A percentile compares a stretch with the other conserved stretches of the same genome.
These are phyloP conservation scores for Eutypa lata DNA, from an alignment of 2,329 filamentous ascomycete genomes.

Conservation along the genomic window DNA sequence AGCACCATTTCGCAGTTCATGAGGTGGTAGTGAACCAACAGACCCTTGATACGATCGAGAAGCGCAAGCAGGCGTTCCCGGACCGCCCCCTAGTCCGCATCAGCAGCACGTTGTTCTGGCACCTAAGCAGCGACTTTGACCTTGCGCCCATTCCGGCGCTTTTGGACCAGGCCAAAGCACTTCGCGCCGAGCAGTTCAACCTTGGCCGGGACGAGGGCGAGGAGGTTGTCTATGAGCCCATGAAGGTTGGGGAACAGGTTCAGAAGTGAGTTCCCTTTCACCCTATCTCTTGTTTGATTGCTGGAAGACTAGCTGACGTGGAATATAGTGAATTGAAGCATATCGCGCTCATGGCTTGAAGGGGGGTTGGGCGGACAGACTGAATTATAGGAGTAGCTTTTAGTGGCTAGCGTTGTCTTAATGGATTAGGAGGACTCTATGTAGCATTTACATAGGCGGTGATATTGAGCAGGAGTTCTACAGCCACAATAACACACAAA, in stretches of 20 bases:
- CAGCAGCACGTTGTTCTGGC: conserved; percentile 61
- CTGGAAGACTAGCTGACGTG: conserved; percentile 4
- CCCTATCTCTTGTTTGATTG: neutral
- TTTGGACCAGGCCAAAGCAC: conserved; percentile 38
- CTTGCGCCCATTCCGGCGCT: conserved; percentile 49
- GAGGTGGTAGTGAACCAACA: conserved; percentile 57
- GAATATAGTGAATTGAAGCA: conserved; percentile 46
- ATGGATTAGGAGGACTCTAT: too few relatives aligned
- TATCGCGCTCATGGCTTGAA: conserved; percentile 49
- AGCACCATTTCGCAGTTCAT: conserved; percentile 33
- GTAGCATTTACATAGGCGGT: too few relatives aligned
- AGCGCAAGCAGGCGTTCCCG: conserved; percentile 38
- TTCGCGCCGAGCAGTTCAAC: conserved; percentile 45
- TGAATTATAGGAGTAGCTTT: too few relatives aligned
- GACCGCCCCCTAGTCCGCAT: conserved; percentile 54
- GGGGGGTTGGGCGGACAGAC: too few relatives aligned
- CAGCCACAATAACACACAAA: too few relatives aligned
- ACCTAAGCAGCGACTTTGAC: conserved; percentile 55
- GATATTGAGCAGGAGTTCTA: too few relatives aligned
- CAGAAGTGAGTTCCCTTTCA: conserved; percentile 41
- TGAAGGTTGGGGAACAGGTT: conserved; percentile 60
- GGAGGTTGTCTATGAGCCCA: conserved; percentile 43
- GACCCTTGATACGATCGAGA: conserved; percentile 46
- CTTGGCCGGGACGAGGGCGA: conserved; percentile 53
- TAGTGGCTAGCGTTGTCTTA: too few relatives aligned